phyloP scores from a whole-genome alignment of 768 basidiomycete genomes.

The Guyanaporus albipodus region DNA sequence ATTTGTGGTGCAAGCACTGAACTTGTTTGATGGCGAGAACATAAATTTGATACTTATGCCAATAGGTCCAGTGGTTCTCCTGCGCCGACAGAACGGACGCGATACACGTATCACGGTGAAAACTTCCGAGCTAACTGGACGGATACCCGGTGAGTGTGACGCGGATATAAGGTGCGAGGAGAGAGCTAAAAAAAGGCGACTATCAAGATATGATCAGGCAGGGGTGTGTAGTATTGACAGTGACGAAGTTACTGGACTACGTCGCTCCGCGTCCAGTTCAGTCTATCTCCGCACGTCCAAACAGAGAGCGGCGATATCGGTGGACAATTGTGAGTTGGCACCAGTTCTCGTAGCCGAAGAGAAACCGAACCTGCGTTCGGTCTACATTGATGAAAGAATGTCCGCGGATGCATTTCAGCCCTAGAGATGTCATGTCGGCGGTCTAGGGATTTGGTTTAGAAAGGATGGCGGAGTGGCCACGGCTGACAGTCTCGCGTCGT shows the following conservation, averaged over 20 bases:
- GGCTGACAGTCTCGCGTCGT: too few relatives aligned
- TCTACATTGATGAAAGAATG: too few relatives aligned
- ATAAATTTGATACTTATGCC: slow-evolving; percentile 16
- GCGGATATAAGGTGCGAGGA: background rate
- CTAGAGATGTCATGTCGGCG: too few relatives aligned
- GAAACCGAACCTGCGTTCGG: background rate
- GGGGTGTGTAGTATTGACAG: slow-evolving; percentile 9
- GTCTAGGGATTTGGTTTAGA: too few relatives aligned
- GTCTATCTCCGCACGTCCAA: background rate
- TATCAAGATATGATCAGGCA: background rate
- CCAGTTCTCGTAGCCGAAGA: too few relatives aligned
- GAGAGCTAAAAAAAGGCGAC: slow-evolving; percentile 3
- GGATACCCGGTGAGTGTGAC: background rate
- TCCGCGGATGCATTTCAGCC: too few relatives aligned
- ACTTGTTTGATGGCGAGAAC: background rate
- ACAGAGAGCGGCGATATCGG: too few relatives aligned
- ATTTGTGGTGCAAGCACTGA: slow-evolving; percentile 20
- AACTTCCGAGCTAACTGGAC: too few relatives aligned
- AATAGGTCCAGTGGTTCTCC: slow-evolving; percentile 1
- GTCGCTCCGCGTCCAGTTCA: background rate
- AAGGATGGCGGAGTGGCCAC: too few relatives aligned
- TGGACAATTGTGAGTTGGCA: too few relatives aligned
- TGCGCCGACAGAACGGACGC: slow-evolving; percentile 7
- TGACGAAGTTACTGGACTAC: too few relatives aligned
- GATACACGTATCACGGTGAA: background rate